Base-by-base conservation (phyloP, 331 rosid species). In the Arachis monticola region DNA sequence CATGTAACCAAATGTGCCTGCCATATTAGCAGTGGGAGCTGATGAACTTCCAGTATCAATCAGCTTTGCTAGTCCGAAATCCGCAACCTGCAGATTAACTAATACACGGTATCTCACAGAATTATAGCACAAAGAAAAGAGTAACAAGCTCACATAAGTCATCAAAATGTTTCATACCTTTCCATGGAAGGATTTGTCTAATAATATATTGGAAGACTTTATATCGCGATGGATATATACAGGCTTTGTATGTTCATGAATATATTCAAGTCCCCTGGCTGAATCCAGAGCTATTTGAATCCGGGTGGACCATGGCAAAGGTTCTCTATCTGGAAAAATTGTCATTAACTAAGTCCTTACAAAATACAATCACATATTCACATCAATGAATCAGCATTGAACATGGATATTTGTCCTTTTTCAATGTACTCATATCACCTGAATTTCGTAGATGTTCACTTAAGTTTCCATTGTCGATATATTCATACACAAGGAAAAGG, bases 1-100 rank as follows among this genome's bases (percentile, higher is more conserved):
- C 96, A 93, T 93, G 83, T 93, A 93, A 82, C 97, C 97, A 73
- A 93, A 93, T 77, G 98, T 93, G 70, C 98, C 98, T 69, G 88
- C 93, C 46, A 84, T 87, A 60, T 86, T 89, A 6, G 3, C 77
- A 38, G 96, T 87, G n/a, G 84, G 85, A 72, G 83, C 69, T 47
- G 93, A 80, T 11, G 87, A 44, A 73, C 78, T 81, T 64, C 96
- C 95, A 79, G 82, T 92, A 73, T 94, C 92, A 32, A 89, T 85
- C 74, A 91, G 83, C 85, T 90, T 94, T 17, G 98, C 85, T 67
- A 91, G 82, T 67, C 97, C 97, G 80, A 91, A 94, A 81, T 87
- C 97, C 17, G 95, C 97, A 83, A 93, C 91, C 97, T 93, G 84
- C 60, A 87, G 50, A 56, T n/a, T 22, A 32, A 60, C 47, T 58